These are phyloP conservation scores for Calonectria hongkongensis DNA, from an alignment of 2,329 filamentous ascomycete genomes.

Conservation along the genomic window DNA sequence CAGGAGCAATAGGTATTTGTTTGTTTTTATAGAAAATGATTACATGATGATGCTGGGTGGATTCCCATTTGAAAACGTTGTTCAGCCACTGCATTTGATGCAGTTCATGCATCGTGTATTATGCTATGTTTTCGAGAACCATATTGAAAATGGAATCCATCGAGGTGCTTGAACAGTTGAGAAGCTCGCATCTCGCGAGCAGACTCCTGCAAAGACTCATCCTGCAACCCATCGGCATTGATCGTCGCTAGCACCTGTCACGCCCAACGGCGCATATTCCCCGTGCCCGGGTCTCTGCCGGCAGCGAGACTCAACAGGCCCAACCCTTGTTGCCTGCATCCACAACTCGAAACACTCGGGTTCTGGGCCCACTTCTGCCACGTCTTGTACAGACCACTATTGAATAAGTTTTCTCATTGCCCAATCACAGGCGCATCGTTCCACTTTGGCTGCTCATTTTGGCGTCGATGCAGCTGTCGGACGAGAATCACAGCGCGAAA, in stretches of 20 bases:
- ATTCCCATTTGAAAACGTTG: neutral
- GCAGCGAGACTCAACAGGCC: neutral
- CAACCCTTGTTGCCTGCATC: neutral
- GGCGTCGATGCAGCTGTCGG: constrained; percentile 5
- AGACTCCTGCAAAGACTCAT: constrained; percentile 5
- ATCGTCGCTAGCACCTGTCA: constrained; percentile 23
- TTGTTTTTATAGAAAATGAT: constrained; percentile 20
- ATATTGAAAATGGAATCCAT: constrained; percentile 25
- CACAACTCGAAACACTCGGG: constrained; percentile 11
- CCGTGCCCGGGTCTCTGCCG: constrained; percentile 13
- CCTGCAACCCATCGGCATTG: constrained; percentile 27
- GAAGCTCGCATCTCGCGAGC: constrained; percentile 3
- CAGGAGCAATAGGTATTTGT: constrained; percentile 17
- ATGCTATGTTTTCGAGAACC: constrained; percentile 23
- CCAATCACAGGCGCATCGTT: constrained; percentile 10
- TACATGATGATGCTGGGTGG: constrained; percentile 1
- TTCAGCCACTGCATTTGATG: constrained; percentile 4
- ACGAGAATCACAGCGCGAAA: constrained; percentile 12
- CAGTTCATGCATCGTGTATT: constrained; percentile 16
- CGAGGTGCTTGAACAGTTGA: neutral
- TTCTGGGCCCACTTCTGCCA: constrained; percentile 9
- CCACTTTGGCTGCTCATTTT: constrained; percentile 1
- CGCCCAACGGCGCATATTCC: constrained; percentile 8
- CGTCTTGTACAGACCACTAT: constrained; percentile 13
- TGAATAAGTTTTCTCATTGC: neutral